phyloP scores from a whole-genome alignment of 1,139 yeast genomes.

The Neolecta irregularis region DNA sequence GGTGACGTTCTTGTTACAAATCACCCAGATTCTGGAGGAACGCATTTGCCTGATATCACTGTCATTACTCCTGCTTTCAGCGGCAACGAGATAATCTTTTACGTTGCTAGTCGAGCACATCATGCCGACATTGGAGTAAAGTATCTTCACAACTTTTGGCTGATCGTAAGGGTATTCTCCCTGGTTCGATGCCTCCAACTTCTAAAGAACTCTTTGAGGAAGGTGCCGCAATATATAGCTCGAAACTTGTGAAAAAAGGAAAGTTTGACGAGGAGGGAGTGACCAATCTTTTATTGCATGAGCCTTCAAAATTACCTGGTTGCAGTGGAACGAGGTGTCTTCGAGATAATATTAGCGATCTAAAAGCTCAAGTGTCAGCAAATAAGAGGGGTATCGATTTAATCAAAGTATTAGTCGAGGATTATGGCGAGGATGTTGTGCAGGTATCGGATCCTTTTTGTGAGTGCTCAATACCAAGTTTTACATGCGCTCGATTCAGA shows the following conservation, averaged over 20 bases:
- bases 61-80: slow-evolving; percentile 70
- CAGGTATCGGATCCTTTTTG: too few species aligned
- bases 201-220: slow-evolving; percentile 48
- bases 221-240: slow-evolving; percentile 45
- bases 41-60: slow-evolving; percentile 54
- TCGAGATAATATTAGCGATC: slow-evolving; percentile 44
- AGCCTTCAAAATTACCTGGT: slow-evolving; percentile 40
- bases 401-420: slow-evolving; percentile 34
- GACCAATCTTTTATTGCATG: slow-evolving; percentile 32
- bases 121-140: slow-evolving; percentile 60
- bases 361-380: slow-evolving; percentile 55
- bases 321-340: slow-evolving; percentile 48
- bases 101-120: slow-evolving; percentile 52
- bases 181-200: slow-evolving; percentile 53
- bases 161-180: too few species aligned
- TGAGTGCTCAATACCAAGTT: too few species aligned
- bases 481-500: slow-evolving; percentile 47
- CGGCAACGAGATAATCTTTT: slow-evolving; percentile 39
- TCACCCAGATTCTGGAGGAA: slow-evolving; percentile 60
- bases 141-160: too few species aligned
- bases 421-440: slow-evolving; percentile 37
- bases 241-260: slow-evolving; percentile 41
- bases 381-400: slow-evolving; percentile 47
- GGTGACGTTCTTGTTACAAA: slow-evolving; percentile 58
- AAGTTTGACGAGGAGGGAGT: slow-evolving; percentile 40